Conservation (phyloP, 306 rosid genomes). For the Clitoria ternatea region DNA sequence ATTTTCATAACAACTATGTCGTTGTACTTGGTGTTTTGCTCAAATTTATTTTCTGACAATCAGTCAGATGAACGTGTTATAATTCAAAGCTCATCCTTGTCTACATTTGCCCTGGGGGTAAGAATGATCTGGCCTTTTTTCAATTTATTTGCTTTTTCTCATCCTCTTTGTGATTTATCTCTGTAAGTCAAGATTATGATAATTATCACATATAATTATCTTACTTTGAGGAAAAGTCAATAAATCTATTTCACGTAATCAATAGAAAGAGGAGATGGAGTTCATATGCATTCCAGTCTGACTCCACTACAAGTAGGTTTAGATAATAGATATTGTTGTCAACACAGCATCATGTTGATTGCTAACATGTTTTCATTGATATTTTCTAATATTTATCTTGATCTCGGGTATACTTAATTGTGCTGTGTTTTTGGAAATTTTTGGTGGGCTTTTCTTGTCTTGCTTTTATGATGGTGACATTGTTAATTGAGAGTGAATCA, state of each 20-base stretch:
- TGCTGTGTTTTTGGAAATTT: not conserved
- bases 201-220: slow-evolving; percentile 2
- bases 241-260: slow-evolving; percentile 1
- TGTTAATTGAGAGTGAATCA: not conserved
- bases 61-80: slow-evolving; percentile 40
- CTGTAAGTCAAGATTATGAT: not conserved
- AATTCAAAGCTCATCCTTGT: slow-evolving; percentile 48
- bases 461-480: not conserved
- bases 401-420: not conserved
- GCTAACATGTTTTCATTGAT: not conserved
- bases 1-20: slow-evolving; percentile 72
- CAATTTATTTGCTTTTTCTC: slow-evolving; percentile 9
- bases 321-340: not conserved
- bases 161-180: slow-evolving; percentile 14
- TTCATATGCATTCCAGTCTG: not conserved
- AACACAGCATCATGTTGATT: not conserved
- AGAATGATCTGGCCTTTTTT: slow-evolving; percentile 18
- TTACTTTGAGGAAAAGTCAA: not conserved
- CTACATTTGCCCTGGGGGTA: slow-evolving; percentile 82
- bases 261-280: not conserved
- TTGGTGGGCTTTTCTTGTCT: not conserved
- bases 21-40: slow-evolving; percentile 75
- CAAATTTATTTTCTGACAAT: slow-evolving; percentile 66
- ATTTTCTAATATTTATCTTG: not conserved
- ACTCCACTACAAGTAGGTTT: not conserved